phyloP scores from a whole-genome alignment of 1,139 yeast genomes.

The Blastobotrys apis region DNA sequence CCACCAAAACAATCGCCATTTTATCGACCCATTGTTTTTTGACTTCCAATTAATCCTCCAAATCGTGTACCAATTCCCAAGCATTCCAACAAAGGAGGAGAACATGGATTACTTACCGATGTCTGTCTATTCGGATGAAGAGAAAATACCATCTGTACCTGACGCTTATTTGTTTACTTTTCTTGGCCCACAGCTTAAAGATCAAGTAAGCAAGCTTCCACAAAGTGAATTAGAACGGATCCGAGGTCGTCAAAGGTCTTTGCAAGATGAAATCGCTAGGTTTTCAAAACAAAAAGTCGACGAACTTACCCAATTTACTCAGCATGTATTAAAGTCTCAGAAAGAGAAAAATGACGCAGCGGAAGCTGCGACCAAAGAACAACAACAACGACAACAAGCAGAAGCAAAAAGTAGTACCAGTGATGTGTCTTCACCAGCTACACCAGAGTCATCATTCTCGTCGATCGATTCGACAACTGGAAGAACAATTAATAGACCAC shows the following conservation, averaged over 20 bases:
- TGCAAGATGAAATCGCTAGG: constrained; percentile 20
- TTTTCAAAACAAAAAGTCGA: constrained; percentile 18
- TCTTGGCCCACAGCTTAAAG: constrained; percentile 18
- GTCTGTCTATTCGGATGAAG: constrained; percentile 13
- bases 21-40: no score
- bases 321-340: constrained; percentile 15
- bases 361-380: not conserved
- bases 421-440: constrained; percentile 4
- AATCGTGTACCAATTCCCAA: no score
- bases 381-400: constrained; percentile 7
- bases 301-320: constrained; percentile 18
- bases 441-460: not conserved
- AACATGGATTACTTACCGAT: constrained; percentile 10
- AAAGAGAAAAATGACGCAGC: not conserved
- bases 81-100: no score
- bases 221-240: constrained; percentile 12
- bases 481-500: constrained; percentile 8
- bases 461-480: not conserved
- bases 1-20: no score
- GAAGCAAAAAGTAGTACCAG: constrained; percentile 3
- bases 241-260: constrained; percentile 16
- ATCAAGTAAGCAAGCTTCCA: constrained; percentile 17
- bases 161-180: constrained; percentile 22
- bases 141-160: constrained; percentile 22
- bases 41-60: no score